These are phyloP conservation scores for Apiospora malaysiana DNA, from an alignment of 2,329 filamentous ascomycete species.

Conservation along the genomic window DNA sequence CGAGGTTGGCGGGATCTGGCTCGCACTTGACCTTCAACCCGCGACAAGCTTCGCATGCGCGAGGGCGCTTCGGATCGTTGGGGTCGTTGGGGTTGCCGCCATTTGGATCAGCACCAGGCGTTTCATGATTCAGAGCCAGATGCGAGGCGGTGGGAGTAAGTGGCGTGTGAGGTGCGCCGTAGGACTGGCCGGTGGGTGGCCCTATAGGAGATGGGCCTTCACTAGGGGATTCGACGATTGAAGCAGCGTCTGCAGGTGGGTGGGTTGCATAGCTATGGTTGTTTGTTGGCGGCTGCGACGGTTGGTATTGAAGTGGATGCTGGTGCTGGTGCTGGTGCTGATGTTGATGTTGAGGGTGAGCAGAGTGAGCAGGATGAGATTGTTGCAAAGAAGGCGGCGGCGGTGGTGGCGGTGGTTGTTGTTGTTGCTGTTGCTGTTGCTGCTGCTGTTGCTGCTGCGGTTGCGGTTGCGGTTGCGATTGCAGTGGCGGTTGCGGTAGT, in stretches of 20 bases:
- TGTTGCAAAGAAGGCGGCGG: not conserved
- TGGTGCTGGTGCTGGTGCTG: not conserved
- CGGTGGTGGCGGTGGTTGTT: too few relatives aligned
- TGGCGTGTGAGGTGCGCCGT: constrained; percentile 28
- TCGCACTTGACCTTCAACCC: constrained; percentile 86
- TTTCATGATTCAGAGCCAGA: constrained; percentile 23
- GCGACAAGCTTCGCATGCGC: constrained; percentile 78
- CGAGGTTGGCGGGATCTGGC: constrained; percentile 66
- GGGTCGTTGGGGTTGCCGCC: constrained; percentile 35
- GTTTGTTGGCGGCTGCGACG: constrained; percentile 4
- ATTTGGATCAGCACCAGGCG: constrained; percentile 26
- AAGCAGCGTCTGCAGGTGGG: not conserved
- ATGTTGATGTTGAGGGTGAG: too few relatives aligned
- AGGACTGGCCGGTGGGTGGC: not conserved
- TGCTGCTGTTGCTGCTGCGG: too few relatives aligned
- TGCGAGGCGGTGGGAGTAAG: constrained; percentile 31
- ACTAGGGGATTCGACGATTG: not conserved
- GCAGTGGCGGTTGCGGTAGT: constrained; percentile 1
- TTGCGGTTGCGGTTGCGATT: too few relatives aligned
- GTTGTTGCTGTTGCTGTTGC: not conserved
- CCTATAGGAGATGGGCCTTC: not conserved
- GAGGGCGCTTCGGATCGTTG: constrained; percentile 67
- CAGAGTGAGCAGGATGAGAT: not conserved
- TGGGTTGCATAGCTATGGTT: not conserved
- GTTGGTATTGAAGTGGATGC: not conserved